Evolutionary conservation across 2,329 filamentous ascomycete species (phyloP), one percentile per base, ranked within the genome.

Genomic region (Diaporthe amygdali): DNA sequence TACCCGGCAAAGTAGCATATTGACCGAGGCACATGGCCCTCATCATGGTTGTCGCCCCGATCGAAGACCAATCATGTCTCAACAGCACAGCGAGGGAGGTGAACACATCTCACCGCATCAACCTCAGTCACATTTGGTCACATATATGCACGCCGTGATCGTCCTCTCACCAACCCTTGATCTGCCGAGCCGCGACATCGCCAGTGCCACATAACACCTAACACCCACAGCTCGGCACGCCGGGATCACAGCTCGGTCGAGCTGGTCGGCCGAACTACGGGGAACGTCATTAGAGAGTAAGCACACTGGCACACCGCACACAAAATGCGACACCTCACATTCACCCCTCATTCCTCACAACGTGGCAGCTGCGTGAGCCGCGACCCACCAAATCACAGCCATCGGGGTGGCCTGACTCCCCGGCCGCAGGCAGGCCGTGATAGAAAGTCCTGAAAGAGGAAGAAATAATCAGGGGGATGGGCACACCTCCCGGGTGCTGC

Each of bases 321-420:
- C 12, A 14, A 30, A 17, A 10, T 15, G 39, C 51, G 66, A 68
- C 52, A 39, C 25, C 66, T 68, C 66, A 68, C 41, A 59, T 68
- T 59, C 20, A 49, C 59, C 59, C 59, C 59, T 64, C 59, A 64
- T 25, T 64, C 59, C 59, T 49, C 59, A 49, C 25, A 64, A 49
- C 59, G 44, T 64, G 44, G 37, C 44, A 64, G 59, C 41, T 46
- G 59, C 34, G n/a, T 15, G 59, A 64, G 59, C 59, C 56, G 56
- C 27, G 56, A 14, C 41, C 41, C 41, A 34, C 41, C 56, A 25
- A 47, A 47, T 27, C 41, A 34, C 56, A 47, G 41, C 41, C 59
- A 44, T 27, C 44, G 44, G 44, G 44, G 59, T 64, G 59, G 41
- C 37, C 41, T 63, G 59, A 63, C 44, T 15, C 25, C 25, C 25